These are phyloP conservation scores for Thelephora terrestris DNA, from an alignment of 1,284 basidiomycete genomes.

Conservation along the genomic window DNA sequence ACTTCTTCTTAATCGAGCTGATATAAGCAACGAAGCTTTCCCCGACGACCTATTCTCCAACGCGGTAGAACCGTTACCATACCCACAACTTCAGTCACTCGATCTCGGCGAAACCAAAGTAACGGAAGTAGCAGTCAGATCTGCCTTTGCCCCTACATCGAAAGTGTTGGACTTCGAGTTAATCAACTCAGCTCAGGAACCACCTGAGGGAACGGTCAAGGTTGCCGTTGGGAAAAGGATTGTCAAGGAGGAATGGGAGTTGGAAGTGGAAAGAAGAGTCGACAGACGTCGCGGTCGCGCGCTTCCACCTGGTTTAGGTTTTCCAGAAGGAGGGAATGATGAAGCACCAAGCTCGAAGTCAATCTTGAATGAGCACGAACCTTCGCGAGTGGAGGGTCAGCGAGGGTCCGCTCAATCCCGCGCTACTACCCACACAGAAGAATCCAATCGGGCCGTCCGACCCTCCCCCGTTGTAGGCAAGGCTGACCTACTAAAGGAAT, in stretches of 20 bases:
- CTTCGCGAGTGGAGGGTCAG: constrained; percentile 60
- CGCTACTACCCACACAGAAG: constrained; percentile 28
- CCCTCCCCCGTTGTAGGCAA: neutral
- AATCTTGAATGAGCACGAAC: constrained; percentile 59
- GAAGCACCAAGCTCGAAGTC: constrained; percentile 18
- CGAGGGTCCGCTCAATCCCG: constrained; percentile 50
- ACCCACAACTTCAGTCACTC: constrained; percentile 42
- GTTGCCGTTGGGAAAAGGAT: constrained; percentile 61
- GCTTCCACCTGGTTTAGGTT: constrained; percentile 6
- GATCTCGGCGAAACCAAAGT: constrained; percentile 58
- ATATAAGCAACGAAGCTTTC: constrained; percentile 51
- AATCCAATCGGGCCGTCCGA: too few relatives aligned
- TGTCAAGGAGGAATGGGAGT: constrained; percentile 64
- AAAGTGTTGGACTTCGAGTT: constrained; percentile 44
- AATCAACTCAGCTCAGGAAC: constrained; percentile 33
- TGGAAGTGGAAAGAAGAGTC: constrained; percentile 51
- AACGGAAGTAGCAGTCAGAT: constrained; percentile 33
- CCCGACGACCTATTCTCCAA: constrained; percentile 30
- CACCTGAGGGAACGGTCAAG: constrained; percentile 38
- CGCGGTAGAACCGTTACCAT: constrained; percentile 21
- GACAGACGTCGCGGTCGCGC: constrained; percentile 18
- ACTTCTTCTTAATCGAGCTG: constrained; percentile 42
- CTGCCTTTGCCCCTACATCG: constrained; percentile 30
- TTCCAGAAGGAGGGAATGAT: neutral
- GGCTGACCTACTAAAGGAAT: constrained; percentile 16